These are phyloP conservation scores for Plenodomus biglobosus DNA, from an alignment of 2,329 filamentous ascomycete genomes.

Conservation along the genomic window DNA sequence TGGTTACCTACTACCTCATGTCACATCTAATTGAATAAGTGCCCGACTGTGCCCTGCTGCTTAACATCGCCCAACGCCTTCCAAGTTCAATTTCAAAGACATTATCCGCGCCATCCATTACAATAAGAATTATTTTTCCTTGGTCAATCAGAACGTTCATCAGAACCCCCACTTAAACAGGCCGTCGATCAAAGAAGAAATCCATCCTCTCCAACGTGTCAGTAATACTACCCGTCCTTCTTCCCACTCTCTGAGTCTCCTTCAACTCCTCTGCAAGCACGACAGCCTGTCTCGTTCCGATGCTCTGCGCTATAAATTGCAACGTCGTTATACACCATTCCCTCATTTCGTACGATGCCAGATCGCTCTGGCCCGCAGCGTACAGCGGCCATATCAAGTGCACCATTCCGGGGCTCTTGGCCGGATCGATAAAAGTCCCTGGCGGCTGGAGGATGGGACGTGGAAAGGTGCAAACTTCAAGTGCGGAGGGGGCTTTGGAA, in stretches of 20 bases:
- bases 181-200: background rate
- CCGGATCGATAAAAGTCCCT: constrained; percentile 26
- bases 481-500: background rate
- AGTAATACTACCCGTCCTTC: background rate
- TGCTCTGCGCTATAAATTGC: constrained; percentile 23
- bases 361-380: constrained; percentile 14
- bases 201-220: background rate
- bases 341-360: constrained; percentile 17
- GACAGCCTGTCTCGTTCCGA: constrained; percentile 32
- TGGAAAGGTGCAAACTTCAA: background rate
- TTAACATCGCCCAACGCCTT: too few species aligned
- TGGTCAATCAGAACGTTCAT: too few species aligned
- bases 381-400: constrained; percentile 35
- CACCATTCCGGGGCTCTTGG: constrained; percentile 25
- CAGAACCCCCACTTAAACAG: background rate
- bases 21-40: too few species aligned
- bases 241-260: constrained; percentile 4
- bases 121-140: too few species aligned
- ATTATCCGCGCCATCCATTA: too few species aligned
- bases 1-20: too few species aligned
- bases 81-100: too few species aligned
- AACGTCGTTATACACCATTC: constrained; percentile 28
- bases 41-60: too few species aligned
- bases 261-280: constrained; percentile 26
- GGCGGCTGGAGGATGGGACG: constrained; percentile 14